Percentiles rank a stretch among this genome's conserved stretches.
These are phyloP conservation scores for Micractinium conductrix DNA, from an alignment of 139 green algal genomes.

Conservation along the genomic window DNA sequence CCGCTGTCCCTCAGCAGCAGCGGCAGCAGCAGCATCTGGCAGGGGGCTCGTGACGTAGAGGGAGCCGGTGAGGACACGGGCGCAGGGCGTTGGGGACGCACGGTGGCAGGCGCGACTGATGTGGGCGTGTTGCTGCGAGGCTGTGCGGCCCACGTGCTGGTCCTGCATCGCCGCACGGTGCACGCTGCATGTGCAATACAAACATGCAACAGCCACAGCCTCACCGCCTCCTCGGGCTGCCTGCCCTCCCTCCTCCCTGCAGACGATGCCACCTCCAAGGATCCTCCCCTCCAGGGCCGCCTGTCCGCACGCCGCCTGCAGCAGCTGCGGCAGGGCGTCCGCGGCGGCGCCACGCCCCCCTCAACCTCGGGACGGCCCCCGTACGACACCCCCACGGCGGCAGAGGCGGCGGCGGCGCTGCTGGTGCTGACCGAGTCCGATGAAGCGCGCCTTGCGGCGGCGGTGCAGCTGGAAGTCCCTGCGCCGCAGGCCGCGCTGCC, in stretches of 20 bases:
- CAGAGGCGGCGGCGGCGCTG: constrained; percentile 18
- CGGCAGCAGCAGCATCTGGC: constrained; percentile 27
- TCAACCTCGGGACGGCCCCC: not conserved
- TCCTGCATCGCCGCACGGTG: too few species aligned
- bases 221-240: not conserved
- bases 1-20: constrained; percentile 3
- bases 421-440: constrained; percentile 29
- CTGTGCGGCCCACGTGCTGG: too few species aligned
- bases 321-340: not conserved
- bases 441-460: not conserved
- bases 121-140: too few species aligned
- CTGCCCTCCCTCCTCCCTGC: not conserved
- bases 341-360: not conserved
- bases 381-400: constrained; percentile 1
- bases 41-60: not conserved
- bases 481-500: not conserved
- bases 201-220: too few species aligned
- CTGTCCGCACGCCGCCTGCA: not conserved
- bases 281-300: not conserved
- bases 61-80: not conserved
- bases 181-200: too few species aligned
- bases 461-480: not conserved
- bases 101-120: too few species aligned
- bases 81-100: too few species aligned
- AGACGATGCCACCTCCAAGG: constrained; percentile 18